Evolutionary conservation across 805 yeast species (phyloP).

Genomic region (Lachancea fermentati): DNA sequence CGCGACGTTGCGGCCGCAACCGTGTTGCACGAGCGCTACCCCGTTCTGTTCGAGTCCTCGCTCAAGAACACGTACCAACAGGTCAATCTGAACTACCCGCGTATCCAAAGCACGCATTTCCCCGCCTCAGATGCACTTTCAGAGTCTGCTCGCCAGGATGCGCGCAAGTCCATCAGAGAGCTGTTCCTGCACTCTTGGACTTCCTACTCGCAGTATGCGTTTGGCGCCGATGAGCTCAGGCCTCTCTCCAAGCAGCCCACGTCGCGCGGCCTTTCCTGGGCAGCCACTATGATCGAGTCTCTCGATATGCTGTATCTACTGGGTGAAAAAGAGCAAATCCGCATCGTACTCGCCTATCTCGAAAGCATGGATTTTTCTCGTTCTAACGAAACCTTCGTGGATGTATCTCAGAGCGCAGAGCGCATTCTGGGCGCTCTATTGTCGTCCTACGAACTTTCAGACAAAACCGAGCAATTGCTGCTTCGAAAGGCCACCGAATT

Average conservation of each 20-base stretch:
- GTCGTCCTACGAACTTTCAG: conserved; percentile 46
- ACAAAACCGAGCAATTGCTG: conserved; percentile 26
- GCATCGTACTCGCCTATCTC: conserved; percentile 35
- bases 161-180: conserved; percentile 31
- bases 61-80: conserved; percentile 16
- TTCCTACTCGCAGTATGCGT: conserved; percentile 37
- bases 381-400: conserved; percentile 37
- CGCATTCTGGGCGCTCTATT: conserved; percentile 49
- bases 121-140: conserved; percentile 16
- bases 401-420: conserved; percentile 47
- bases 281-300: conserved; percentile 33
- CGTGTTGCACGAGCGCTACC: conserved; percentile 23
- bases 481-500: conserved; percentile 38
- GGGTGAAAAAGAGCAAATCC: conserved; percentile 37
- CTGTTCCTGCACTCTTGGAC: conserved; percentile 42
- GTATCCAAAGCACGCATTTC: conserved; percentile 29
- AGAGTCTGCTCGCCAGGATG: conserved; percentile 9
- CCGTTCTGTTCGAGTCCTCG: conserved; percentile 23
- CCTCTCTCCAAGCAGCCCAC: conserved; percentile 35
- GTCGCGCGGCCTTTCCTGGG: conserved; percentile 54
- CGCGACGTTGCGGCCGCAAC: conserved; percentile 17
- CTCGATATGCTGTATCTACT: conserved; percentile 47
- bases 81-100: conserved; percentile 16
- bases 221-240: conserved; percentile 42
- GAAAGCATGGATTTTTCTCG: conserved; percentile 36